phyloP scores from a whole-genome alignment of 23 red algal species.

The Gracilaria gracilis region DNA sequence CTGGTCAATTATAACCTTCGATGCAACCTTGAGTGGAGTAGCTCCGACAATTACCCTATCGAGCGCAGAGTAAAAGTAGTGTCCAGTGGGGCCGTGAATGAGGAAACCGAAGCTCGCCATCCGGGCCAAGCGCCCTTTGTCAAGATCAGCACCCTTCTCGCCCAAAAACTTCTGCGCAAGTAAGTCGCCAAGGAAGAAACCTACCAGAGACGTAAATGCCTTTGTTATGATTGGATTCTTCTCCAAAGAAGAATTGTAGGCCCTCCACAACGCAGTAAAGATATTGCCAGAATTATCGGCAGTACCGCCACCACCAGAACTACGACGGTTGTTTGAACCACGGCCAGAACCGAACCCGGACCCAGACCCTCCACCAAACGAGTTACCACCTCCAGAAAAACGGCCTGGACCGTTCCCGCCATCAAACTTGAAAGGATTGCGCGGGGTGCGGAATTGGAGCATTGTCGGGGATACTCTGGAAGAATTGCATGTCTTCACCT shows the following conservation, averaged over 20 bases:
- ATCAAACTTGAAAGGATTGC: constrained; percentile 32
- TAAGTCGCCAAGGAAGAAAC: constrained; percentile 88
- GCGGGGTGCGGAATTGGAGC: constrained; percentile 30
- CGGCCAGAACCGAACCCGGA: constrained; percentile 36
- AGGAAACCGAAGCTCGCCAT: constrained; percentile 94
- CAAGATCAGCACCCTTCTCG: constrained; percentile 60
- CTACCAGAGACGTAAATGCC: constrained; percentile 88
- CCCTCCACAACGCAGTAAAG: constrained; percentile 32
- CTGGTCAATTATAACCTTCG: constrained; percentile 93
- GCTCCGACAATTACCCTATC: constrained; percentile 86
- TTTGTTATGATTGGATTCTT: constrained; percentile 88
- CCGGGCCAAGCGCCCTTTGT: constrained; percentile 75
- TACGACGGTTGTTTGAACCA: constrained; percentile 12
- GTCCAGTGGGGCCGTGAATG: constrained; percentile 94
- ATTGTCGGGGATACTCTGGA: constrained; percentile 13
- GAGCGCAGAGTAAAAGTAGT: constrained; percentile 84
- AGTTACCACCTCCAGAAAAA: constrained; percentile 12
- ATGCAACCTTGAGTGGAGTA: constrained; percentile 82
- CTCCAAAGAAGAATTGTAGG: constrained; percentile 79
- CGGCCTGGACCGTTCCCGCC: constrained; percentile 2
- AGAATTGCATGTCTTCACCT: neutral
- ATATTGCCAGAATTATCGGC: constrained; percentile 46
- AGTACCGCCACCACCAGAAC: constrained; percentile 47
- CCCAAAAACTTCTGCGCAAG: constrained; percentile 92
- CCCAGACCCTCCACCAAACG: constrained; percentile 26